Base-by-base conservation (phyloP, 345 rosid species). In the Adansonia digitata region DNA sequence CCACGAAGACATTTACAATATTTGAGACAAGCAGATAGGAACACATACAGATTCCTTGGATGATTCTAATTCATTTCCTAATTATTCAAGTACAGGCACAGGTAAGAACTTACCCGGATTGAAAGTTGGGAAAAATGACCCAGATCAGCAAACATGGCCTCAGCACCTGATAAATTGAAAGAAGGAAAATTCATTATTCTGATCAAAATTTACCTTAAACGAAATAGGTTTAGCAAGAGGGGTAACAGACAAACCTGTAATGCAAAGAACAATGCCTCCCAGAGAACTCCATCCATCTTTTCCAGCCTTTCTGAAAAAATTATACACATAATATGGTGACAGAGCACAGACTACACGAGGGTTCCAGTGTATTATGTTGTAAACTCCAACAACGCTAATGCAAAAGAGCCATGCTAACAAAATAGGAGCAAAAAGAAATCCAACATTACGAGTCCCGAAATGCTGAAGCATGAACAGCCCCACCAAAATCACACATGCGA, bases 401-500 rank as follows among this genome's bases (percentile, higher is more conserved):
- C 89, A 86, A 51, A 86, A 69, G 70, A 84, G 83, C 89, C 89
- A 86, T 49, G 83, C 78, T 43, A 77, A 42, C 77, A 82, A 51
- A 45, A 86, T 63, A 1, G 89, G 87, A 34, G 89, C 89, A 52
- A 86, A 86, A 62, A 86, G 55, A 75, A 84, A 84, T 34, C 82
- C 86, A 67, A 86, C 86, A 53, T 78, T 79, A 39, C 77, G 80
- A 45, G 87, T 84, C 35, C 87, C 89, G 20, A 77, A 75, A 27
- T 84, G 86, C 74, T 84, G 87, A 31, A 86, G 87, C 22, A 82
- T 65, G 35, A 84, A 86, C 18, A 84, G 83, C 52, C 78, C 82
- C 74, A 84, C 82, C 84, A 86, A 67, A 26, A 84, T 78, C 45
- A 74, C 46, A 60, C 87, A 82, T 26, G 89, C 75, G 56, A 81